phyloP scores from a whole-genome alignment of 768 basidiomycete species.

The Paxillus rubicundulus region DNA sequence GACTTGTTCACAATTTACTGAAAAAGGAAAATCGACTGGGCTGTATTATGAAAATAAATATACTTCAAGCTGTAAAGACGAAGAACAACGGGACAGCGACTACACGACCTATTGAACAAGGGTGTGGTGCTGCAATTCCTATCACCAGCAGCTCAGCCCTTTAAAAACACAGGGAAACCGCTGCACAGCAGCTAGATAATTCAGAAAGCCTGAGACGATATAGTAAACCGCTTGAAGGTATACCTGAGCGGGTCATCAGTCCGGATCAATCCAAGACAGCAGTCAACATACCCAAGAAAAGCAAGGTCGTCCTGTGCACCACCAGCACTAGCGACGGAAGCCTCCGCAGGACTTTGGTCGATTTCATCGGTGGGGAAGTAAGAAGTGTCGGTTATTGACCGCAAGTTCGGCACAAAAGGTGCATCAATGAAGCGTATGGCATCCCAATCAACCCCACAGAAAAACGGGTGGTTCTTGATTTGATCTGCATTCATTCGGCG shows the following conservation, averaged over 20 bases:
- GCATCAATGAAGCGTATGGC: conserved; percentile 85
- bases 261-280: background rate
- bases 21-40: too few relatives aligned
- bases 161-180: background rate
- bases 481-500: conserved; percentile 77
- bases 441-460: conserved; percentile 94
- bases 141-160: background rate
- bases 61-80: background rate
- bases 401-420: conserved; percentile 93
- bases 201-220: conserved; percentile 57
- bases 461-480: conserved; percentile 90
- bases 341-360: conserved; percentile 64
- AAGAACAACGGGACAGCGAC: background rate
- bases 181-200: background rate
- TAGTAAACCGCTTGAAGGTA: conserved; percentile 75
- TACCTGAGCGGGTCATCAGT: conserved; percentile 45
- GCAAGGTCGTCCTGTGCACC: conserved; percentile 57
- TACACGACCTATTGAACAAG: background rate
- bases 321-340: conserved; percentile 34
- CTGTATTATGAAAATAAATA: too few relatives aligned
- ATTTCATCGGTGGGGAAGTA: conserved; percentile 97
- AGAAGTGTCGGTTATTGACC: conserved; percentile 94
- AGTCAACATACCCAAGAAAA: conserved; percentile 55
- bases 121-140: background rate
- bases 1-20: too few relatives aligned